Evolutionary conservation across 768 basidiomycete genomes (phyloP), one percentile per base, ranked within the genome.

Genomic region (Tulasnella sp.): DNA sequence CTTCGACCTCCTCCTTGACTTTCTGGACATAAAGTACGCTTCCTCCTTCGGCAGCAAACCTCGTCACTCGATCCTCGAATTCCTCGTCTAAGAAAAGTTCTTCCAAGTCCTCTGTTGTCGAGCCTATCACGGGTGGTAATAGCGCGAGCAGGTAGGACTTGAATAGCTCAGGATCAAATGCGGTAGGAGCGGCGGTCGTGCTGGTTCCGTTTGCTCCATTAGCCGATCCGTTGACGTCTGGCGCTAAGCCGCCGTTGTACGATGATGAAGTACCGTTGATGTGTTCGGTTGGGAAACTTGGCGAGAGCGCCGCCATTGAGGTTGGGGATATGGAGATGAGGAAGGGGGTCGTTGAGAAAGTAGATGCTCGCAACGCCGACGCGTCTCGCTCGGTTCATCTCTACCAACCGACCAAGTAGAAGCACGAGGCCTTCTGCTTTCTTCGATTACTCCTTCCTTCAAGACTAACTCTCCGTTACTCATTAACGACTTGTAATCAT

Each of bases 1-100:
- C 91, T 83, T 93, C 93, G 17, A 85, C 84, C 70, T 92, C 92
- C 42, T 93, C 90, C 82, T 86, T 91, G 77, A 86, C 85, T 84
- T 95, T 94, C 45, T 93, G 90, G 37, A 96, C 90, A 82, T 95
- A 96, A 67, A 95, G 85, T 37, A 91, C 92, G 17, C 88, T 92
- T 7, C 90, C 90, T 37, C 87, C 89, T 79, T 96, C 94, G 3
- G 85, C 84, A 9, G 92, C 90, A 83, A 95, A 96, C 75, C 90
- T 87, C 70, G 87, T 82, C 29, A 94, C 91, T 79, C 88, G 89
- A 78, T 92, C 93, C 75, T 91, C 87, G 78, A 93, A 96, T 34
- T 88, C 87, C 72, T 89, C 88, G 71, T 87, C 86, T 80, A 93
- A 91, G 79, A 95, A 90, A 42, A 92, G 81, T 0, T 87, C 84